Base-by-base conservation (phyloP, 2,329 filamentous ascomycete species). In the Aciculosporium take region DNA sequence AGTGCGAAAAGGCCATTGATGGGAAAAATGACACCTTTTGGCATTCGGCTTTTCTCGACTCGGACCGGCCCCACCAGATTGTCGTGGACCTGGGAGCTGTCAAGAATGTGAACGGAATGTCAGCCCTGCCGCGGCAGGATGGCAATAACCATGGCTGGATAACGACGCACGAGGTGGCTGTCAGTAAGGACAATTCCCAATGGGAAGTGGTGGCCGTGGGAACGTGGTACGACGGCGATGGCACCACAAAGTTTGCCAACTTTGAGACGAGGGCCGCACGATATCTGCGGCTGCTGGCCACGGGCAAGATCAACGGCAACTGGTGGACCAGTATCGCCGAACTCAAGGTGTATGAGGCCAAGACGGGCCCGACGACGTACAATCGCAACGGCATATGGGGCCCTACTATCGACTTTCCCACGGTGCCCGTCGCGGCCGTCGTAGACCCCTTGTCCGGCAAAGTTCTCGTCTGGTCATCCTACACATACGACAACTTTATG, bases 391-490 rank as follows among this genome's bases (percentile, higher is more conserved):
- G 59, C 7, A 49, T 48, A 38, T 63, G 60, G 60, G 54, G 56
- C 2, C 48, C 49, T 4, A 62, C 60, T 1, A 44, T 63, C 21
- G 50, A 60, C 48, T 56, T 63, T 28, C 59, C 60, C 3, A 52
- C 62, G 15, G 56, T 63, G 1, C 56, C 60, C 9, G 60, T 55
- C 4, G 43, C 45, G 10, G 45, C 17, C 2, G 23, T 34, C 17
- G 45, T 47, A 1, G 29, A 47, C 23, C 45, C 43, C 7, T 9
- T 25, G 4, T n/a, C 40, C 5, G 40, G 43, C 35, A 25, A 38
- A 2, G 39, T 47, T 1, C 18, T 43, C 18, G 28, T 47, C 13
- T 47, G 41, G 43, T 45, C 23, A 38, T 48, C 38, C 40, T 45
- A 28, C 39, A 29, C 37, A 2, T 45, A 47, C 17, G 42, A 51